Base-by-base conservation (phyloP, 176 grass and related monocot genomes). In the Avena sativa region DNA sequence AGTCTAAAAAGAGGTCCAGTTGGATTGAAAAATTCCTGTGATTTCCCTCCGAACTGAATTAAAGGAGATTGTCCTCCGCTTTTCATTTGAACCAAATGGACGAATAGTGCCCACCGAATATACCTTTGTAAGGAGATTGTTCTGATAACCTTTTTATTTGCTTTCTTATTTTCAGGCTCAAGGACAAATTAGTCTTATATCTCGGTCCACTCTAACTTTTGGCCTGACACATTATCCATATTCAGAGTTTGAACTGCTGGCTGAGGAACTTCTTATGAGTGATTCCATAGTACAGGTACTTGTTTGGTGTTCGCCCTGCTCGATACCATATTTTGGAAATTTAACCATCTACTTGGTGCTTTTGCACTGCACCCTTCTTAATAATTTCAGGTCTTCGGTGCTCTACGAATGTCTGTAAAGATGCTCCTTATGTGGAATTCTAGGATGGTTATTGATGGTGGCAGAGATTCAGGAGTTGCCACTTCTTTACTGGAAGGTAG, bases 391-490 rank as follows among this genome's bases (percentile, higher is more conserved):
- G 93, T 98, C 34, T 96, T 92, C 84, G 96, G 96, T 79, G 93
- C 93, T 81, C 89, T 98, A 79, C 81, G 96, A 61, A 98, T 98
- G 96, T 98, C 96, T 21, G 93, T 98, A 82, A 98, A 98, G 81
- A 96, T 98, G 96, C 93, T 98, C 53, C 91, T 98, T 83, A 98
- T 98, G 96, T 98, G 89, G 96, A 94, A 98, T 71, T 93, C 96
- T 21, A 95, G 74, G 88, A 88, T 94, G 92, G 62, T 89, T 36
- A 93, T 98, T 78, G 91, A 94, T 83, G 93, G 93, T 28, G 90
- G 90, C 72, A 87, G 79, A 68, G 86, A 98, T 87, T 74, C 80
- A 46, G 76, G 82, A 49, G 75, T 98, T 62, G 78, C 81, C 85
- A 98, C 93, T 16, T 94, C 96, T 87, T 88, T 94, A 83, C 75